phyloP scores from a whole-genome alignment of 2,329 filamentous ascomycete genomes.

The Pseudodiploospora longispora region DNA sequence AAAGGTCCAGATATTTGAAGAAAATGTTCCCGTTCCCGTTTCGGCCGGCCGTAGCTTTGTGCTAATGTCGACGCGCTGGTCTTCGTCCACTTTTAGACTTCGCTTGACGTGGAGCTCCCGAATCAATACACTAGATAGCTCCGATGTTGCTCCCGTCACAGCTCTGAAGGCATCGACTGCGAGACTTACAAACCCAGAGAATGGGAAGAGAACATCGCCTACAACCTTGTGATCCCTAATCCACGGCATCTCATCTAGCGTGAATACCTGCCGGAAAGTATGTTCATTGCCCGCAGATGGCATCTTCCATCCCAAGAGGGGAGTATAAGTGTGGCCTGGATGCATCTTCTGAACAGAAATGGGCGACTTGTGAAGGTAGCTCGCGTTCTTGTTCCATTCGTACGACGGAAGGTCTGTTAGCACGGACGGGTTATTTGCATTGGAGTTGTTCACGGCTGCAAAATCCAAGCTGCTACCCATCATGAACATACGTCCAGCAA shows the following conservation, averaged over 20 bases:
- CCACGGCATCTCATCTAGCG: conserved; percentile 32
- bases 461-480: not conserved
- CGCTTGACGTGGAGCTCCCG: conserved; percentile 13
- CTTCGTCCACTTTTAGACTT: conserved; percentile 20
- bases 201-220: conserved; percentile 15
- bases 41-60: conserved; percentile 16
- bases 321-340: conserved; percentile 25
- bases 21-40: conserved; percentile 10
- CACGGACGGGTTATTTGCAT: conserved; percentile 16
- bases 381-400: conserved; percentile 12
- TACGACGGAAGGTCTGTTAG: conserved; percentile 13
- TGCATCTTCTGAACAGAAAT: conserved; percentile 28
- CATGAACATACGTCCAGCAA: not conserved
- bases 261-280: conserved; percentile 28
- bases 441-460: conserved; percentile 15
- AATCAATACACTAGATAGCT: conserved; percentile 5
- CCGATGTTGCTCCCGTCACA: not conserved
- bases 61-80: conserved; percentile 17
- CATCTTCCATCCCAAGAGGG: conserved; percentile 15
- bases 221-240: conserved; percentile 34
- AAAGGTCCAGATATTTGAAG: conserved; percentile 13
- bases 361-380: conserved; percentile 35
- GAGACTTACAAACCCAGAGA: conserved; percentile 8
- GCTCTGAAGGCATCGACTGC: conserved; percentile 8
- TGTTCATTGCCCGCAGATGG: conserved; percentile 15